phyloP scores from a whole-genome alignment of 805 yeast genomes.

The Spathaspora sp. region DNA sequence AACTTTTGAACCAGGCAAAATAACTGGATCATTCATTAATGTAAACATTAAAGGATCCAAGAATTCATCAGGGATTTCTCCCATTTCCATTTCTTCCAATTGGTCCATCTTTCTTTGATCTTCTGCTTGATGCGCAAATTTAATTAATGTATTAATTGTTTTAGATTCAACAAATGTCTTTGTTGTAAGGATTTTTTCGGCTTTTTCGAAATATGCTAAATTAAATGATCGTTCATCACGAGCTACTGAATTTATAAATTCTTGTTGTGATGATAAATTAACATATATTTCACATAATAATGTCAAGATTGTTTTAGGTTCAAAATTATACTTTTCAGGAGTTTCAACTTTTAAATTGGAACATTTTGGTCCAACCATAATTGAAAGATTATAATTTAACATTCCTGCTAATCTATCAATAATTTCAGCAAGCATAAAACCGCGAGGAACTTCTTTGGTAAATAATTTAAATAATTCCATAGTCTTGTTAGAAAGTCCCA shows the following conservation, averaged over 20 bases:
- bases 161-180: constrained; percentile 48
- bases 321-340: constrained; percentile 79
- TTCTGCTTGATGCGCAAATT: constrained; percentile 68
- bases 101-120: constrained; percentile 58
- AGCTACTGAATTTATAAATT: constrained; percentile 77
- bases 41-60: constrained; percentile 97
- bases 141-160: constrained; percentile 46
- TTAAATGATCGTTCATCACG: constrained; percentile 89
- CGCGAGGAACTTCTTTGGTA: constrained; percentile 80
- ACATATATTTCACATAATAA: constrained; percentile 73
- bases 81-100: constrained; percentile 81
- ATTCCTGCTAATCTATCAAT: constrained; percentile 93
- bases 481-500: constrained; percentile 81
- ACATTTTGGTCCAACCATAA: constrained; percentile 95
- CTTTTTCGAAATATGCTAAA: constrained; percentile 62
- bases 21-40: constrained; percentile 93
- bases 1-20: constrained; percentile 81
- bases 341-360: constrained; percentile 79
- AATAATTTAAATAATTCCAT: constrained; percentile 75
- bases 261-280: constrained; percentile 60
- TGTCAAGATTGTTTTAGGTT: constrained; percentile 68
- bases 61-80: constrained; percentile 94
- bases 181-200: constrained; percentile 58
- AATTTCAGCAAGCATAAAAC: constrained; percentile 83
- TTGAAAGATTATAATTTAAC: constrained; percentile 87